These are phyloP conservation scores for Pseudogymnoascus sp. DNA, from an alignment of 2,329 filamentous ascomycete species.

Conservation along the genomic window DNA sequence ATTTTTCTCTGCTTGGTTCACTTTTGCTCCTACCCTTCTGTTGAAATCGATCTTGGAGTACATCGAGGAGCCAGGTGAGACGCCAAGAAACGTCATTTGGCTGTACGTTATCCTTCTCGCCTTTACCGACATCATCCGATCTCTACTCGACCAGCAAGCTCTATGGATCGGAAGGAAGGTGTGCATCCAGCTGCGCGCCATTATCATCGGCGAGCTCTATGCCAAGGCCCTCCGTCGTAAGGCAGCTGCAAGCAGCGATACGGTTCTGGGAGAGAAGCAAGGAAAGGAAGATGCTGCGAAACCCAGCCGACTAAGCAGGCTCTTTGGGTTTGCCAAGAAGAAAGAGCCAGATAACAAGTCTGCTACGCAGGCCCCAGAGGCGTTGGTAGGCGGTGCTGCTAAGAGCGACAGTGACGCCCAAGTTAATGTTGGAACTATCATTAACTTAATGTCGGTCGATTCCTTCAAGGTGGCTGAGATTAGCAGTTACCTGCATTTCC, in stretches of 20 bases:
- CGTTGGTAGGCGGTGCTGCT: slow-evolving; percentile 26
- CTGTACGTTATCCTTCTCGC: slow-evolving; percentile 89
- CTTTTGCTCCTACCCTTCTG: slow-evolving; percentile 84
- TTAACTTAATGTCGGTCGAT: slow-evolving; percentile 98
- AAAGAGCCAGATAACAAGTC: slow-evolving; percentile 44
- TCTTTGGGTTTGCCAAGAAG: slow-evolving; percentile 47
- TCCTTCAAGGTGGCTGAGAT: slow-evolving; percentile 97
- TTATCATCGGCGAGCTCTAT: slow-evolving; percentile 96
- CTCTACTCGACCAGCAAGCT: slow-evolving; percentile 74
- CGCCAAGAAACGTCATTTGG: slow-evolving; percentile 85
- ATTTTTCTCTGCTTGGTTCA: slow-evolving; percentile 69
- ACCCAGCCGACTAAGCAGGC: slow-evolving; percentile 37
- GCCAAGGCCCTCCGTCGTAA: slow-evolving; percentile 89
- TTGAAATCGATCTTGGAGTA: slow-evolving; percentile 89
- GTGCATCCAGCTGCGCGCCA: slow-evolving; percentile 84
- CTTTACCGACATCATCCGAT: slow-evolving; percentile 71
- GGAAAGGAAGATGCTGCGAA: slow-evolving; percentile 40
- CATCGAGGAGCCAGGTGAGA: slow-evolving; percentile 70
- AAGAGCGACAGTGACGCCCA: slow-evolving; percentile 52
- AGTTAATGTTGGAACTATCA: slow-evolving; percentile 94
- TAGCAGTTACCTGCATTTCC: slow-evolving; percentile 88
- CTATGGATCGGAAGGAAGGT: slow-evolving; percentile 92
- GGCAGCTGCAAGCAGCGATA: slow-evolving; percentile 70
- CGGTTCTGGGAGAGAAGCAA: slow-evolving; percentile 53
- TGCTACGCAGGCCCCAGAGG: slow-evolving; percentile 27